Base-by-base conservation (phyloP, 164 flowering plant genomes). In the Aristolochia contorta region DNA sequence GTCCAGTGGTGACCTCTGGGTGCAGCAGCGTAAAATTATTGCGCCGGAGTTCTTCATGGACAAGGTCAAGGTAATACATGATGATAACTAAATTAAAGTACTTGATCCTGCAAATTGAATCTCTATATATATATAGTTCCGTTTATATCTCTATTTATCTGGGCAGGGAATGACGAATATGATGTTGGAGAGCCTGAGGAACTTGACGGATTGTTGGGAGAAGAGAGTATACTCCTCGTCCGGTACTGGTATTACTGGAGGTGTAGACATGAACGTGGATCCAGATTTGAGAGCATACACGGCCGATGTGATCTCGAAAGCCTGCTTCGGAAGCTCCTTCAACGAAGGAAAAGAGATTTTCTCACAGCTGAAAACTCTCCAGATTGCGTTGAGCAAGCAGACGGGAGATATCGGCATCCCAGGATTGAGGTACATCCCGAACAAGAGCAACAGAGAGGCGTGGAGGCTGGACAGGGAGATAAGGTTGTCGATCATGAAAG, bases 381-480 rank as follows among this genome's bases (percentile, higher is more conserved):
- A 70, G 60, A 49, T 59, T 37, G 63, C 59, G 18, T 54, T 69
- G 41, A 61, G 78, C 18, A 27, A 22, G 32, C 23, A 53, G 27
- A 23, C 30, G 2, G 68, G 68, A 47, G 64, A 67, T 8, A 7
- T 53, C 32, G 78, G 75, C 12, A 47, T 75, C 30, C 77, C 81
- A 9, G 58, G 58, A 24, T 56, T 30, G 27, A 56, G 58, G 58
- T 57, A 33, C 19, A 15, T 57, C 21, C 60, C 60, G 0, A 33
- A 12, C 13, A 19, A 57, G 47, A 57, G 21, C 14, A 57, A 57
- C 19, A 62, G 75, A n/a, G 68, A 77, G 53, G 79, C 88, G 14
- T 74, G 68, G 54, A 79, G 56, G 37, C 78, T 86, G 12, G 96
- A 88, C 2, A 67, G 73, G 22, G 91, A 88, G 59, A 80, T 91